Conservation (phyloP, 345 rosid species). For the Lepidium sativum region DNA sequence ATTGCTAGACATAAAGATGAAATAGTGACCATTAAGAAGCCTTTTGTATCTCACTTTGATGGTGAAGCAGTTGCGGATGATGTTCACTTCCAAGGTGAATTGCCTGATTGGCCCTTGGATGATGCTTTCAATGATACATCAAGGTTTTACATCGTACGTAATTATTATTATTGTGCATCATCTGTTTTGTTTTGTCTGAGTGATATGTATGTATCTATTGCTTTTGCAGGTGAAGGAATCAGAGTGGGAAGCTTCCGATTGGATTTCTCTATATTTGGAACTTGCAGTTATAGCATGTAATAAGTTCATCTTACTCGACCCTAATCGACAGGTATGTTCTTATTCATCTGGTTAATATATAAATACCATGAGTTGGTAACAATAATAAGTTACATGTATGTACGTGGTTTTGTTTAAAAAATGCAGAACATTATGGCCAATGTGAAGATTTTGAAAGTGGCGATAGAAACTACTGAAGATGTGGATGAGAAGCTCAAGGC, state of each 20-base stretch:
- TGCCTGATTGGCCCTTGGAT: conserved; percentile 2
- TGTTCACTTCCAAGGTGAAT: not conserved
- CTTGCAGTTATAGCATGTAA: not conserved
- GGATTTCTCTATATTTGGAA: not conserved
- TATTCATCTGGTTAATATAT: not conserved
- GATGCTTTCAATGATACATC: not conserved
- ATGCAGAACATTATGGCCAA: not conserved
- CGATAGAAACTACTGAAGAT: not conserved
- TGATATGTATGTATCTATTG: not conserved
- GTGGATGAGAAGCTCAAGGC: not conserved
- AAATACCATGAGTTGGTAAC: not conserved
- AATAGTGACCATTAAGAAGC: not conserved
- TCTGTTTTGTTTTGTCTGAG: not conserved
- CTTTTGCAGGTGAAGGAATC: not conserved
- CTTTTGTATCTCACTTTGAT: not conserved
- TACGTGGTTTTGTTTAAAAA: too few relatives aligned
- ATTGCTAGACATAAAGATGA: not conserved
- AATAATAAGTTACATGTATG: not conserved
- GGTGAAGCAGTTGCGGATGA: not conserved
- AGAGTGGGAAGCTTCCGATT: not conserved
- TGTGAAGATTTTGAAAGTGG: not conserved
- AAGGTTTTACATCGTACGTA: not conserved
- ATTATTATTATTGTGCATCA: not conserved
- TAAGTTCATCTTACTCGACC: not conserved
- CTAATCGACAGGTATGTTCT: not conserved